Evolutionary conservation across 176 grass and related monocot species (phyloP).

Genomic region (Secale cereale): DNA sequence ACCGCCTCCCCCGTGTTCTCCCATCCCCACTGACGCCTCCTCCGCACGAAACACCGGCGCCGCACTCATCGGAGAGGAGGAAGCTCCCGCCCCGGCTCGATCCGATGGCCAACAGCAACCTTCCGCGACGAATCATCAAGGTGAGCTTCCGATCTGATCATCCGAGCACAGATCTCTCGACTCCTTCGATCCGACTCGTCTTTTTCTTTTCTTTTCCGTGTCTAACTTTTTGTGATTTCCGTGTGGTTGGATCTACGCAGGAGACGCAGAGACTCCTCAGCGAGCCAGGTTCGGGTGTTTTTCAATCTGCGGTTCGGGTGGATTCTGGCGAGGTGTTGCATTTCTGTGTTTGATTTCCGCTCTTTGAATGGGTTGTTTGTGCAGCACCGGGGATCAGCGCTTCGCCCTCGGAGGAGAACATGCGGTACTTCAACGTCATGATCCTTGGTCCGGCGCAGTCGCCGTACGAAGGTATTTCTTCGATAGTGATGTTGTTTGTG

Average conservation of each 20-base stretch:
- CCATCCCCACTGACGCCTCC: slow-evolving; percentile 18
- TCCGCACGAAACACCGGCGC: slow-evolving; percentile 29
- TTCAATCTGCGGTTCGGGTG: background rate
- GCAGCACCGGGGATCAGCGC: slow-evolving; percentile 96
- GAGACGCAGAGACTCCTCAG: slow-evolving; percentile 95
- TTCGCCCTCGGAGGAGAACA: slow-evolving; percentile 93
- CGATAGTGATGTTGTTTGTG: background rate
- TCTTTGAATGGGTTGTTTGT: slow-evolving; percentile 23
- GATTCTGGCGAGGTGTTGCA: background rate
- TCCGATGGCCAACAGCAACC: slow-evolving; percentile 93
- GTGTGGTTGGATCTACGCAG: slow-evolving; percentile 54
- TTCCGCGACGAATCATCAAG: slow-evolving; percentile 98
- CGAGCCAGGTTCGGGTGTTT: slow-evolving; percentile 67
- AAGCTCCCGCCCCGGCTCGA: slow-evolving; percentile 35
- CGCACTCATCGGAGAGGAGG: slow-evolving; percentile 4
- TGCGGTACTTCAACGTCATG: slow-evolving; percentile 99
- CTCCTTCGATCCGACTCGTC: background rate
- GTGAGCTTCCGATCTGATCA: slow-evolving; percentile 40
- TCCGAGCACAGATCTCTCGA: slow-evolving; percentile 14
- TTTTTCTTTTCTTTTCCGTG: background rate
- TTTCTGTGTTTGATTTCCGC: background rate
- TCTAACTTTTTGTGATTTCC: background rate
- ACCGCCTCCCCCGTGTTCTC: background rate
- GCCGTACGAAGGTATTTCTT: slow-evolving; percentile 61
- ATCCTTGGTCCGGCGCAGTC: slow-evolving; percentile 88